Percentiles rank a stretch among this genome's conserved stretches.
phyloP scores from a whole-genome alignment of 768 basidiomycete species.

The Rhizopogon vulgaris region DNA sequence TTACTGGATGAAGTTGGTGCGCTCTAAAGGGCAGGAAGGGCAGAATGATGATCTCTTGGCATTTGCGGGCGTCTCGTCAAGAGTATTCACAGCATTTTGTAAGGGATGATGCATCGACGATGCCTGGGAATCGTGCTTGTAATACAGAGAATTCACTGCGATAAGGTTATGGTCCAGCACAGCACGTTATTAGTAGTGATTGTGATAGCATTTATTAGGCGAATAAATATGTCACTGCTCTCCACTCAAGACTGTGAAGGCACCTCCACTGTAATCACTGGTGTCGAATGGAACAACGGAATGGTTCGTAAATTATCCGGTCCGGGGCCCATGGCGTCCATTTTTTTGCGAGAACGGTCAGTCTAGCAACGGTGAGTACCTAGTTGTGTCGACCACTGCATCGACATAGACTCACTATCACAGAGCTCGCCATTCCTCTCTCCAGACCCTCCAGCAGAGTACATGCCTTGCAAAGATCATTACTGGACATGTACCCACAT shows the following conservation, averaged over 20 bases:
- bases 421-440: constrained; percentile 63
- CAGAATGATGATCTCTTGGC: too few relatives aligned
- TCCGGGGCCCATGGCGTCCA: constrained; percentile 51
- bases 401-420: constrained; percentile 42
- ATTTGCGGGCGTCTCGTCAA: too few relatives aligned
- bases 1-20: too few relatives aligned
- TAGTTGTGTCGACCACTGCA: neutral
- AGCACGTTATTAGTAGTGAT: neutral
- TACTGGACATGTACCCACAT: constrained; percentile 95
- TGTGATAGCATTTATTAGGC: neutral
- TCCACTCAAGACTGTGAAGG: constrained; percentile 8
- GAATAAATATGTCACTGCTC: neutral
- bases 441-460: constrained; percentile 87
- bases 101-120: too few relatives aligned
- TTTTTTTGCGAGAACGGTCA: constrained; percentile 58
- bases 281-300: constrained; percentile 53
- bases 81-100: too few relatives aligned
- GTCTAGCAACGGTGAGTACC: constrained; percentile 37
- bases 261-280: constrained; percentile 36
- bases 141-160: neutral
- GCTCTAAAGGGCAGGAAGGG: too few relatives aligned
- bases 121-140: too few relatives aligned
- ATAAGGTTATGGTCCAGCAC: neutral
- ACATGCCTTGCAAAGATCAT: constrained; percentile 95
- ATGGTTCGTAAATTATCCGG: constrained; percentile 74